Evolutionary conservation across 2,329 filamentous ascomycete species (phyloP), one percentile per base, ranked within the genome.

Genomic region (Elsinoe ampelina): DNA sequence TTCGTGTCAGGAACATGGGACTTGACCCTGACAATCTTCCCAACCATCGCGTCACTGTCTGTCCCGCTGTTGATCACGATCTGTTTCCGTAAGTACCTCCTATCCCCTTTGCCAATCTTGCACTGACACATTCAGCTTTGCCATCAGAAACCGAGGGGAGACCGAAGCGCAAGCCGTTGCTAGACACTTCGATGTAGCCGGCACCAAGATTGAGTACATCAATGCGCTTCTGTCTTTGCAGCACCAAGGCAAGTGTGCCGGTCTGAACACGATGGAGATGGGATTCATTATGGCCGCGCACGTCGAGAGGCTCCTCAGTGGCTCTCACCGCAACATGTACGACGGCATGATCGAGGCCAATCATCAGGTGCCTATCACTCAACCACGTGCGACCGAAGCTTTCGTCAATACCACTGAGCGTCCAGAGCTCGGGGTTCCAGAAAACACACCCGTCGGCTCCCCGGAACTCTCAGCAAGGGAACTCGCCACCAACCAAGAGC

Each of bases 401-500:
- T 3, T 30, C 26, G 41, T 45, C 41, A 45, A 22, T 12, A 12
- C 19, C 3, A 12, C 26, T 15, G 12, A 12, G 19, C 41, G n/a
- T 26, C 41, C 11, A 12, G n/a, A 7, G 7, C 41, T 22, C 41
- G 10, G 41, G 13, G 19, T 26, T 5, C 41, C 41, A 3, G 13
- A 45, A 4, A 45, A 45, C 11, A 45, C 41, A n/a, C 41, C 41
- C 19, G 11, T 45, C 41, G 19, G 26, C 19, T 45, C 41, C 2
- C 41, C 26, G 2, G 26, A 30, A 7, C 26, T 30, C 8, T 30
- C 26, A 30, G 26, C 26, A 30, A 30, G 26, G 26, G 26, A 30
- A 7, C 7, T 30, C 7, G 26, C 26, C 26, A 30, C 26, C 26
- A 30, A 30, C 26, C 26, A 30, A 7, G 2, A 81, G 59, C 47